These are phyloP conservation scores for Beta lomatogona DNA, from an alignment of 179 eudicot species.

Conservation along the genomic window DNA sequence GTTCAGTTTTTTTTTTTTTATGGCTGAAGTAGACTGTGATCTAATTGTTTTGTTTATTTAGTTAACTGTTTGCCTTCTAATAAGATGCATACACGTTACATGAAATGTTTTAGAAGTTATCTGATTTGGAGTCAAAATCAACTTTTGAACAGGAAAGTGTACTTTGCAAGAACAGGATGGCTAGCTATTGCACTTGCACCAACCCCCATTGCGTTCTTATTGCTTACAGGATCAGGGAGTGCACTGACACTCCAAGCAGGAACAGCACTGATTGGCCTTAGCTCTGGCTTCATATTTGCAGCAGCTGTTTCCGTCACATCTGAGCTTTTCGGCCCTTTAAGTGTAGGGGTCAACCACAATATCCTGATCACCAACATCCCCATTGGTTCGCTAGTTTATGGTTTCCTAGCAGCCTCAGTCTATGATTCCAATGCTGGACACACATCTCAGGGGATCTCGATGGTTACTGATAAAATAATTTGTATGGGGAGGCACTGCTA, in stretches of 20 bases:
- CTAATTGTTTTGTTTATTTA: neutral
- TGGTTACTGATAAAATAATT: constrained; percentile 41
- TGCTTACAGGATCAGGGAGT: constrained; percentile 60
- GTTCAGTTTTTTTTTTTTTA: neutral
- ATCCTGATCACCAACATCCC: constrained; percentile 58
- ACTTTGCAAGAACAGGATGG: constrained; percentile 94
- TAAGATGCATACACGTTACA: too few species aligned
- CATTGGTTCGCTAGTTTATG: constrained; percentile 61
- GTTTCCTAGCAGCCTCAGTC: constrained; percentile 59
- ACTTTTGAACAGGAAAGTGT: constrained; percentile 59
- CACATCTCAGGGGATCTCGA: constrained; percentile 28
- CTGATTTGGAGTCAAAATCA: neutral
- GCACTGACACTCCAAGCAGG: constrained; percentile 46
- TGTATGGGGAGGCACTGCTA: constrained; percentile 88
- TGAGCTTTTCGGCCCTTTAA: constrained; percentile 53
- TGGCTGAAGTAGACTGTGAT: neutral
- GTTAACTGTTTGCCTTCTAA: neutral
- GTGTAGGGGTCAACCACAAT: constrained; percentile 56
- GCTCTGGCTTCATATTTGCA: constrained; percentile 90
- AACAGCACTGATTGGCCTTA: constrained; percentile 70
- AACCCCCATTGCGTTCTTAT: constrained; percentile 75
- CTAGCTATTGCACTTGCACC: constrained; percentile 70
- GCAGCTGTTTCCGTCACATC: constrained; percentile 83
- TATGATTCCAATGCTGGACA: constrained; percentile 48
- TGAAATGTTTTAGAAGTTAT: neutral